Base-by-base conservation (phyloP, 1,139 yeast species). In the Geotrichum histeridarum region DNA sequence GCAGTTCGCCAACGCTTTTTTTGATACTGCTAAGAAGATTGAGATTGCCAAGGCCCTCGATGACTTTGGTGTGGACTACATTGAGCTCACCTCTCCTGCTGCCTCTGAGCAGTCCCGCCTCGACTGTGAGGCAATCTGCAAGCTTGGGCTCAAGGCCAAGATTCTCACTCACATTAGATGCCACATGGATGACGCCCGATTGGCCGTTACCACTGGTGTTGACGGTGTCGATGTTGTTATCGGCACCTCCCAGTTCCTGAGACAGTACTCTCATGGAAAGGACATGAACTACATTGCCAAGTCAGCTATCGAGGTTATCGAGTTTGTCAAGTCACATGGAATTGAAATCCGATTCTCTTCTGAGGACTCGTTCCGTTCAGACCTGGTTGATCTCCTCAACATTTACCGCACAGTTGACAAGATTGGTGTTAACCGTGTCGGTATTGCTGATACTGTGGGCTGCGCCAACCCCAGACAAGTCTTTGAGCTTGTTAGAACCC, bases 391-490 rank as follows among this genome's bases (percentile, higher is more conserved):
- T 70, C 78, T 93, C 70, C 81, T 93, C 65, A 91, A 93, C 77
- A 93, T 93, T 66, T 93, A 93, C 78, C 86, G 93, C 74, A 90
- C 98, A 35, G 99, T 93, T 60, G 95, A 88, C 77, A 88, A 90
- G 79, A 90, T 93, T 64, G 99, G 99, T 67, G 98, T 93, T 56
- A 90, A 93, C 79, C 85, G 99, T 76, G 97, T 93, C 54, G 99
- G 99, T 78, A 93, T 93, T 75, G 98, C 99, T 60, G 99, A 93
- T 74, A 93, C 99, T 49, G 98, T 93, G 59, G 99, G 99, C 51
- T 88, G 98, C 72, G 99, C 99, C 60, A 93, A 91, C 77, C 99
- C 99, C 67, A 84, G 99, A 77, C 98, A 93, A 75, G 99, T 93
- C 57, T 93, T 91, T 72, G 98, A 93, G 75, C 82, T 93, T 67